Conservation (phyloP, 192 early-diverging fungal genomes). For the Gonapodya sp. region DNA sequence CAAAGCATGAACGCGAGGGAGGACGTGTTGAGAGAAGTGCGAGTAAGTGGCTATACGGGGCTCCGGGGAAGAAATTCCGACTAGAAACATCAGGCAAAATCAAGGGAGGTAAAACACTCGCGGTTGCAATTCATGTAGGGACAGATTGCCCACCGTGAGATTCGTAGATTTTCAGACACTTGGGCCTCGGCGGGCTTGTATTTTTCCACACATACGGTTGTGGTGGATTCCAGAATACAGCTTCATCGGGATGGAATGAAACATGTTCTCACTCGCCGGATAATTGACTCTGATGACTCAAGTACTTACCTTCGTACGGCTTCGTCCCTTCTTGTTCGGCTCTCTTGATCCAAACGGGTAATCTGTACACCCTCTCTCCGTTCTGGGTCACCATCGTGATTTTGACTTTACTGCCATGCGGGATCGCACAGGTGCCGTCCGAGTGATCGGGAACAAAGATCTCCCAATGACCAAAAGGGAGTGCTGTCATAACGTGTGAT, state of each 20-base stretch:
- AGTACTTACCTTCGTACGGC: too few species aligned
- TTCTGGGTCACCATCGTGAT: conserved; percentile 54
- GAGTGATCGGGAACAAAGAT: conserved; percentile 52
- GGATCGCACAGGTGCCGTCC: conserved; percentile 57
- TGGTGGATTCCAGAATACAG: conserved; percentile 88
- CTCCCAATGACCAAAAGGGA: conserved; percentile 78
- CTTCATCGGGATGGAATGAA: conserved; percentile 13
- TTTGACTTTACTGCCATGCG: conserved; percentile 83
- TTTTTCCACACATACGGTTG: conserved; percentile 69
- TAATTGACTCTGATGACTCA: too few species aligned
- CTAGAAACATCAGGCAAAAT: conserved; percentile 29
- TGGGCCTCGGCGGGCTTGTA: conserved; percentile 56
- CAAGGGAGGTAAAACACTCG: too few species aligned
- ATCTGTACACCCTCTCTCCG: conserved; percentile 72
- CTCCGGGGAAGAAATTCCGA: conserved; percentile 88
- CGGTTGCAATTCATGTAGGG: not conserved
- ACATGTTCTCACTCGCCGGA: too few species aligned
- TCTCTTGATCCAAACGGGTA: conserved; percentile 80
- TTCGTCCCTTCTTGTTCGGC: conserved; percentile 70
- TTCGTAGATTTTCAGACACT: conserved; percentile 75
- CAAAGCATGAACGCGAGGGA: conserved; percentile 75
- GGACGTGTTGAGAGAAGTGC: conserved; percentile 78
- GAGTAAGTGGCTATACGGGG: conserved; percentile 70
- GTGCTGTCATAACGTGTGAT: conserved; percentile 65
- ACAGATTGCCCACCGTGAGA: conserved; percentile 60